These are phyloP conservation scores for Boletus reticuloceps DNA, from an alignment of 768 basidiomycete genomes.

Conservation along the genomic window DNA sequence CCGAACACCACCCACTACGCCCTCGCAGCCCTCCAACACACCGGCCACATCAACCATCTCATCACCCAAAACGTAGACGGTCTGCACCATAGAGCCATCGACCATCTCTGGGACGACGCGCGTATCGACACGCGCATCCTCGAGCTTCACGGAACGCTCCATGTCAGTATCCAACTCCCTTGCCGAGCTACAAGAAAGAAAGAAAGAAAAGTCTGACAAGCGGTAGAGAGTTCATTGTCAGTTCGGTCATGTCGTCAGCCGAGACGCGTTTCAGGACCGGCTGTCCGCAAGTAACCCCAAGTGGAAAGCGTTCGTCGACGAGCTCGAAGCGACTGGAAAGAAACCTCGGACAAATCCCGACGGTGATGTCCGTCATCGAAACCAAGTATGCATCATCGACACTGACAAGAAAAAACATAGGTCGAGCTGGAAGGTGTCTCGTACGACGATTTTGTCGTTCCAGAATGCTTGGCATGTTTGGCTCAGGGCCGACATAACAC, in stretches of 20 bases:
- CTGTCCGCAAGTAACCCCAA: slow-evolving; percentile 72
- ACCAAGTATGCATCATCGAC: not conserved
- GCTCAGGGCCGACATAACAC: slow-evolving; percentile 53
- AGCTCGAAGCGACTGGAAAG: slow-evolving; percentile 54
- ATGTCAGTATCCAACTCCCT: slow-evolving; percentile 42
- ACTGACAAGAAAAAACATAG: slow-evolving; percentile 34
- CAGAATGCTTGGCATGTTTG: slow-evolving; percentile 70
- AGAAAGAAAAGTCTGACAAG: slow-evolving; percentile 8
- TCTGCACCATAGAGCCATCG: slow-evolving; percentile 79
- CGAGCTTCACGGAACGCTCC: slow-evolving; percentile 87
- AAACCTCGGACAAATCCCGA: slow-evolving; percentile 86
- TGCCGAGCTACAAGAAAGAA: too few relatives aligned
- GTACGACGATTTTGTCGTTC: slow-evolving; percentile 77
- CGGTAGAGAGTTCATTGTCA: slow-evolving; percentile 70
- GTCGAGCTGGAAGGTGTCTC: slow-evolving; percentile 77
- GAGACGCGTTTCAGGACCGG: slow-evolving; percentile 70
- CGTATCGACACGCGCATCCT: slow-evolving; percentile 48
- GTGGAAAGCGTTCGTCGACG: slow-evolving; percentile 71
- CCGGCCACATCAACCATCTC: slow-evolving; percentile 55
- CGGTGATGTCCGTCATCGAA: slow-evolving; percentile 66
- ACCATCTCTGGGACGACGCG: slow-evolving; percentile 40
- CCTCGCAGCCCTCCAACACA: slow-evolving; percentile 76
- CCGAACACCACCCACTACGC: slow-evolving; percentile 91
- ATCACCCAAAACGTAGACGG: slow-evolving; percentile 97
- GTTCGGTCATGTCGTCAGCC: slow-evolving; percentile 63